Percentiles rank a stretch among this genome's conserved stretches.
Conservation (phyloP, 2,329 filamentous ascomycete genomes). For the Nothophoma quercina region DNA sequence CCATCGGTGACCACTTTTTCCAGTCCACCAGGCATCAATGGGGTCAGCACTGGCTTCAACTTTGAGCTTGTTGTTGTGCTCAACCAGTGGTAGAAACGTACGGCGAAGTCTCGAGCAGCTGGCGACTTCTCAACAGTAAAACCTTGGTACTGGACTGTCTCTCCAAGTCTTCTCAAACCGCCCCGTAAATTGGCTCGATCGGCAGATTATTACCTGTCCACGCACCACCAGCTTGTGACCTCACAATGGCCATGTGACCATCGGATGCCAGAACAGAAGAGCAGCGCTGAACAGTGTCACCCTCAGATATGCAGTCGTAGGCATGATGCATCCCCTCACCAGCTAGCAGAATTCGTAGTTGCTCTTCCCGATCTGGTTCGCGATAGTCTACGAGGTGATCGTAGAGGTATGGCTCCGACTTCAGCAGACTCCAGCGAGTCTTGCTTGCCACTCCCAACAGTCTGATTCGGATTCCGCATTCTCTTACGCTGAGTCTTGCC, state of each 20-base stretch:
- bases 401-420: slow-evolving; percentile 47
- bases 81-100: too few species aligned
- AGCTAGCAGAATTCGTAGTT: slow-evolving; percentile 34
- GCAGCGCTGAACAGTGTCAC: slow-evolving; percentile 44
- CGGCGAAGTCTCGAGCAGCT: too few species aligned
- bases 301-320: slow-evolving; percentile 53
- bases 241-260: slow-evolving; percentile 42
- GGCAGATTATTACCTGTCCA: slow-evolving; percentile 37
- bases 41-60: too few species aligned
- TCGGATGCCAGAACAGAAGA: slow-evolving; percentile 34
- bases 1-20: too few species aligned
- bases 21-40: too few species aligned
- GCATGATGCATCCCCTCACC: slow-evolving; percentile 47
- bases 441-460: slow-evolving; percentile 39
- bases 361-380: slow-evolving; percentile 43
- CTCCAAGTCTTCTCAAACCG: slow-evolving; percentile 53
- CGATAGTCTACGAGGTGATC: slow-evolving; percentile 52
- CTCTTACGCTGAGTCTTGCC: slow-evolving; percentile 28
- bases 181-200: slow-evolving; percentile 52
- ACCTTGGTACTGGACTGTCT: slow-evolving; percentile 51
- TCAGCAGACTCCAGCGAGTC: slow-evolving; percentile 36
- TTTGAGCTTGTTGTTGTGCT: too few species aligned
- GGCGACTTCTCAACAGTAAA: slow-evolving; percentile 30
- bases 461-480: slow-evolving; percentile 24
- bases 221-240: slow-evolving; percentile 38